A percentile compares a stretch with the other conserved stretches of the same genome.
phyloP scores from a whole-genome alignment of 2,329 filamentous ascomycete genomes.

The Venturia carpophila region DNA sequence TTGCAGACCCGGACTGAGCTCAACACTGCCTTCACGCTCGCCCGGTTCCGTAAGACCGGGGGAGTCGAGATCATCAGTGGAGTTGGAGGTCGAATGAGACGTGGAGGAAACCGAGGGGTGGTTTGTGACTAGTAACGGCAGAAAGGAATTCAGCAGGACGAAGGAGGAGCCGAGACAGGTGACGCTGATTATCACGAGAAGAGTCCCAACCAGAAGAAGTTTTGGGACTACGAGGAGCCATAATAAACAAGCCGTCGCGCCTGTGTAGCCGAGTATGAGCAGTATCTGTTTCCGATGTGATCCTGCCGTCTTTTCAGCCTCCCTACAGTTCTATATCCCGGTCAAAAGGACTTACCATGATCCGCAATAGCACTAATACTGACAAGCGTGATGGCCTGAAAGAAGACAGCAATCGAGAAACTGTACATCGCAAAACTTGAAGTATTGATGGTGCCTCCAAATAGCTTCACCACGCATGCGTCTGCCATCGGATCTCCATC shows the following conservation, averaged over 20 bases:
- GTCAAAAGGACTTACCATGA: conserved; percentile 52
- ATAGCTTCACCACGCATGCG: conserved; percentile 71
- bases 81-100: not conserved
- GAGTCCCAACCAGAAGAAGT: conserved; percentile 68
- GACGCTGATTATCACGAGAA: conserved; percentile 79
- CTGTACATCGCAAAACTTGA: conserved; percentile 95
- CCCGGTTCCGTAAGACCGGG: not conserved
- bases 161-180: conserved; percentile 91
- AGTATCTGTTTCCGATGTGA: conserved; percentile 76
- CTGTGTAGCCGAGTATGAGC: conserved; percentile 68
- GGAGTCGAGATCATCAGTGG: not conserved
- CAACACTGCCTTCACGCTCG: not conserved
- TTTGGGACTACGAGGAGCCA: conserved; percentile 69
- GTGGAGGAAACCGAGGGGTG: conserved; percentile 47
- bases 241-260: conserved; percentile 68
- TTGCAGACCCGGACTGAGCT: conserved; percentile 2
- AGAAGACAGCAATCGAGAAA: conserved; percentile 76
- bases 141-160: conserved; percentile 86
- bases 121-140: conserved; percentile 78
- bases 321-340: not conserved
- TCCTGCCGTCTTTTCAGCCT: conserved; percentile 25
- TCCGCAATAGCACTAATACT: conserved; percentile 91
- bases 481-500: conserved; percentile 33
- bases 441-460: conserved; percentile 78
- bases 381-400: conserved; percentile 81